These are phyloP conservation scores for Ceratocystis harringtonii DNA, from an alignment of 2,329 filamentous ascomycete species.

Conservation along the genomic window DNA sequence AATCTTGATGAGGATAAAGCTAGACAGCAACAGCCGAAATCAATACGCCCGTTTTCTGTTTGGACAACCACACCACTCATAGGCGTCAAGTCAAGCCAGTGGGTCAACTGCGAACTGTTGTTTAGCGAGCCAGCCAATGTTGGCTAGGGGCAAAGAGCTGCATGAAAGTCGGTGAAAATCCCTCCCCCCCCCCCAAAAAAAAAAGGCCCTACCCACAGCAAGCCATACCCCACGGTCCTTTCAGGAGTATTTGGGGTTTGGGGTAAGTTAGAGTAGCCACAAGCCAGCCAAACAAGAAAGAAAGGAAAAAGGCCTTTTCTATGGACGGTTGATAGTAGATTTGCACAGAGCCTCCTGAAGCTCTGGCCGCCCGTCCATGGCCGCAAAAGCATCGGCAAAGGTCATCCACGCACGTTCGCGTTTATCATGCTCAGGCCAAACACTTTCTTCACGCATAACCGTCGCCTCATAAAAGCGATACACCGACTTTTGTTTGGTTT, in stretches of 20 bases:
- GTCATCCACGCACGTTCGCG: conserved; percentile 80
- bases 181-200: not conserved
- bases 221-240: not conserved
- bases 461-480: conserved; percentile 78
- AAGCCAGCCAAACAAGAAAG: no score
- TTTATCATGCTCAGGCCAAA: conserved; percentile 93
- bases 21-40: not conserved
- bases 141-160: not conserved
- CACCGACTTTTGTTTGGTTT: conserved; percentile 44
- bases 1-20: not conserved
- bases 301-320: not conserved
- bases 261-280: not conserved
- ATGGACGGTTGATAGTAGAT: conserved; percentile 48
- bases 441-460: conserved; percentile 69
- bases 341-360: conserved; percentile 73
- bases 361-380: conserved; percentile 66
- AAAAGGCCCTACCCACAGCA: conserved; percentile 1
- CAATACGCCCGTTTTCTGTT: not conserved
- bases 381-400: conserved; percentile 65
- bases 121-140: not conserved
- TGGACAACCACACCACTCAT: not conserved
- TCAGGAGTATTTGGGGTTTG: not conserved
- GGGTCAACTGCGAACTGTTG: not conserved
- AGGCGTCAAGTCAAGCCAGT: not conserved
- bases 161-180: not conserved